Percentiles rank a stretch among this genome's conserved stretches.
Conservation (phyloP, 768 basidiomycete species). For the Boletus pseudo-olivaceus region DNA sequence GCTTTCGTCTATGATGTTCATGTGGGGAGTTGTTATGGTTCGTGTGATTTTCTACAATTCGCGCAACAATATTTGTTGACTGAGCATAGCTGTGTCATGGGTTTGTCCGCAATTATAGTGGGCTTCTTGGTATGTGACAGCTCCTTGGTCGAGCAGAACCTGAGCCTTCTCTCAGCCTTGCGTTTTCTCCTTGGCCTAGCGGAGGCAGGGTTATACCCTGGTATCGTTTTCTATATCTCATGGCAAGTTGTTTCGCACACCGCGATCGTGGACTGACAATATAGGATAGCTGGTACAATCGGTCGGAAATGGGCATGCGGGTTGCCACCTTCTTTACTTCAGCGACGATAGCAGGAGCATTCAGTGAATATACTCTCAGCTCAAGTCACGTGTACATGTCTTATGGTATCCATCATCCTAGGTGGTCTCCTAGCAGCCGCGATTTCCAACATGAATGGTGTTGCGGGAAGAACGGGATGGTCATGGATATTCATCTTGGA, state of each 20-base stretch:
- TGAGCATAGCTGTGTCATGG: constrained; percentile 56
- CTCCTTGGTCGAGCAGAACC: neutral
- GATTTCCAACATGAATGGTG: constrained; percentile 67
- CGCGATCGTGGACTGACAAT: neutral
- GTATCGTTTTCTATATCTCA: constrained; percentile 59
- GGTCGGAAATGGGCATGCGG: constrained; percentile 68
- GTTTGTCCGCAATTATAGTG: constrained; percentile 55
- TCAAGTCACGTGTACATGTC: neutral
- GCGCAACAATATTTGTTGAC: neutral
- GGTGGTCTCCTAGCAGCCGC: constrained; percentile 65
- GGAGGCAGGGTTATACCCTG: constrained; percentile 52
- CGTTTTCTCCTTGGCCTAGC: constrained; percentile 57
- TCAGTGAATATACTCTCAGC: constrained; percentile 44
- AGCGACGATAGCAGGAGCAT: constrained; percentile 75
- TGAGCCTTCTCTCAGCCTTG: constrained; percentile 37
- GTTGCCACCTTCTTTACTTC: constrained; percentile 77
- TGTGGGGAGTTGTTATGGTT: constrained; percentile 44
- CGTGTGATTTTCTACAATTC: constrained; percentile 1
- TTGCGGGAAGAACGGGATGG: constrained; percentile 63
- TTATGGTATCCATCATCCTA: constrained; percentile 23
- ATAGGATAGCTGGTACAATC: constrained; percentile 67
- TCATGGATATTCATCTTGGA: constrained; percentile 76
- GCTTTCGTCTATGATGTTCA: constrained; percentile 43
- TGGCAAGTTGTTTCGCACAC: constrained; percentile 35
- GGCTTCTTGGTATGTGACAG: constrained; percentile 48